Conservation (phyloP, 139 green algal species). For the Chlamydomonas applanata region DNA sequence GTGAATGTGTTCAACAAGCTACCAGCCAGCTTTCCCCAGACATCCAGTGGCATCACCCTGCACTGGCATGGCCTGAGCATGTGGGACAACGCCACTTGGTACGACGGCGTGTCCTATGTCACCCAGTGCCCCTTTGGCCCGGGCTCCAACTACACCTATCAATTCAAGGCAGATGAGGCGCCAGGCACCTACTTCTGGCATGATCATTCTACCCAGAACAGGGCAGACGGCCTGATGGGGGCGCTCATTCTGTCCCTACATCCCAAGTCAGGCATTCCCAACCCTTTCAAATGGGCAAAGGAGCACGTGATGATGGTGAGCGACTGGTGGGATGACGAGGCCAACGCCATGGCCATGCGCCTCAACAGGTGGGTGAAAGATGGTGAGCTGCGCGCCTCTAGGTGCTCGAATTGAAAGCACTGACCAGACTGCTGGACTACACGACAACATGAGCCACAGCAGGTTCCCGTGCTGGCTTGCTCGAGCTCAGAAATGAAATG, state of each 20-base stretch:
- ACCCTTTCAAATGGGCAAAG: not conserved
- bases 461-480: no score
- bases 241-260: constrained; percentile 51
- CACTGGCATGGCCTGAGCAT: constrained; percentile 58
- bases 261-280: not conserved
- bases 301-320: not conserved
- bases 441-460: no score
- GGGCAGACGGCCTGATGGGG: constrained; percentile 56
- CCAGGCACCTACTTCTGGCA: constrained; percentile 65
- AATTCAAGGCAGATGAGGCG: constrained; percentile 37
- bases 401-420: no score
- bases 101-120: constrained; percentile 36
- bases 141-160: constrained; percentile 33
- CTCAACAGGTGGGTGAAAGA: constrained; percentile 31
- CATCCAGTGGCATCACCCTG: constrained; percentile 40
- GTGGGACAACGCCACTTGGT: constrained; percentile 24
- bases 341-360: constrained; percentile 28
- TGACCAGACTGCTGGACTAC: no score
- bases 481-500: no score
- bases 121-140: constrained; percentile 44
- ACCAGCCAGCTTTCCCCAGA: constrained; percentile 25
- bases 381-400: no score
- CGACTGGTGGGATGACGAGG: constrained; percentile 19
- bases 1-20: constrained; percentile 48
- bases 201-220: constrained; percentile 43